Conservation (phyloP, 2,329 filamentous ascomycete genomes). For the Cladobotryum protrusum region DNA sequence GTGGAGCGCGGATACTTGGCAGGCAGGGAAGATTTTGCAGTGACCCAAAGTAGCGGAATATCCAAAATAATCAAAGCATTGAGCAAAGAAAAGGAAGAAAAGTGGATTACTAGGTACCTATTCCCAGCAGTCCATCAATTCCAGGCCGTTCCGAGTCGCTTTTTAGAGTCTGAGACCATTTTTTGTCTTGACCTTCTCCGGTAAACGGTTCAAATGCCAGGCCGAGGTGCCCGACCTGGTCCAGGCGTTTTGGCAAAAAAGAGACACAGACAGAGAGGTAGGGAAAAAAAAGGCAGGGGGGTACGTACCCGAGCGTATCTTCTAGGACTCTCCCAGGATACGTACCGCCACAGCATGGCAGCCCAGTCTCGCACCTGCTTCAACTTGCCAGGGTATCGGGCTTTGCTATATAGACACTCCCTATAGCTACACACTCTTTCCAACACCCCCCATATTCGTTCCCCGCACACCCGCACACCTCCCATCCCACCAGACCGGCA, state of each 20-base stretch:
- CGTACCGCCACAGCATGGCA: slow-evolving; percentile 4
- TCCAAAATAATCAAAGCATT: no score
- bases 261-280: background rate
- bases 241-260: background rate
- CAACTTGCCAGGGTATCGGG: slow-evolving; percentile 10
- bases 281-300: background rate
- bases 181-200: background rate
- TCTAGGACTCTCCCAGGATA: background rate
- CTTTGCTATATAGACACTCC: slow-evolving; percentile 2
- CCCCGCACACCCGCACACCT: background rate
- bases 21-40: no score
- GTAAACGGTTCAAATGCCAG: slow-evolving; percentile 4
- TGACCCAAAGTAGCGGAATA: no score
- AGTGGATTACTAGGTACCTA: background rate
- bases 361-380: slow-evolving; percentile 4
- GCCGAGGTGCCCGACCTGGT: slow-evolving; percentile 2
- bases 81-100: background rate
- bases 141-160: no score
- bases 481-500: background rate
- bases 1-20: no score
- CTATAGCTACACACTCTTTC: background rate
- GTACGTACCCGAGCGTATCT: no score
- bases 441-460: background rate
- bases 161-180: background rate
- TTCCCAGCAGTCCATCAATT: no score